phyloP scores from a whole-genome alignment of 2,329 filamentous ascomycete genomes.

The Coniochaeta sp. region DNA sequence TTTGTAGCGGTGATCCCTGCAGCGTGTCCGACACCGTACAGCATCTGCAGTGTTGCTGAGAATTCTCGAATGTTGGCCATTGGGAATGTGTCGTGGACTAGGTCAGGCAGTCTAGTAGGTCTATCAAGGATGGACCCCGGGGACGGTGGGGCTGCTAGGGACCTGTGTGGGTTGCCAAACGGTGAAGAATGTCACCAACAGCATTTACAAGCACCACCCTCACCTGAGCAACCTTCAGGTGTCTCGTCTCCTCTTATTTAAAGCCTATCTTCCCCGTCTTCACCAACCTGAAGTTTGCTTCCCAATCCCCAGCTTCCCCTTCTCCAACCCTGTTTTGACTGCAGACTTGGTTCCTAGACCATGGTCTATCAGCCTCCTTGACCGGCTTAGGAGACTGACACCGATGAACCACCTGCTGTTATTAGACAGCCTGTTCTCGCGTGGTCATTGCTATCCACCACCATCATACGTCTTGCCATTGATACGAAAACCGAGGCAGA shows the following conservation, averaged over 20 bases:
- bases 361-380: slow-evolving; percentile 6
- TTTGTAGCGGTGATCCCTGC: not conserved
- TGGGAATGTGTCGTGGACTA: no score
- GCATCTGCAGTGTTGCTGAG: not conserved
- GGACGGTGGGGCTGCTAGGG: not conserved
- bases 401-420: slow-evolving; percentile 12
- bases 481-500: slow-evolving; percentile 4
- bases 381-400: slow-evolving; percentile 4
- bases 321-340: not conserved
- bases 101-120: no score
- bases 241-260: not conserved
- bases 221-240: not conserved
- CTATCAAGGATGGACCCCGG: no score
- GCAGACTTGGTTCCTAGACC: not conserved
- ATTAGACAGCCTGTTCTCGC: slow-evolving; percentile 12
- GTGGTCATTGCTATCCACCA: slow-evolving; percentile 5
- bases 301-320: not conserved
- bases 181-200: not conserved
- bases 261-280: not conserved
- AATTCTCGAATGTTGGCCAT: no score
- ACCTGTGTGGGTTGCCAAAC: not conserved
- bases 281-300: not conserved
- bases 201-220: not conserved
- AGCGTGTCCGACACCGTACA: not conserved
- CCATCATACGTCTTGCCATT: not conserved